Evolutionary conservation across 257 asterid genomes (phyloP).

Genomic region (Capsicum baccatum): DNA sequence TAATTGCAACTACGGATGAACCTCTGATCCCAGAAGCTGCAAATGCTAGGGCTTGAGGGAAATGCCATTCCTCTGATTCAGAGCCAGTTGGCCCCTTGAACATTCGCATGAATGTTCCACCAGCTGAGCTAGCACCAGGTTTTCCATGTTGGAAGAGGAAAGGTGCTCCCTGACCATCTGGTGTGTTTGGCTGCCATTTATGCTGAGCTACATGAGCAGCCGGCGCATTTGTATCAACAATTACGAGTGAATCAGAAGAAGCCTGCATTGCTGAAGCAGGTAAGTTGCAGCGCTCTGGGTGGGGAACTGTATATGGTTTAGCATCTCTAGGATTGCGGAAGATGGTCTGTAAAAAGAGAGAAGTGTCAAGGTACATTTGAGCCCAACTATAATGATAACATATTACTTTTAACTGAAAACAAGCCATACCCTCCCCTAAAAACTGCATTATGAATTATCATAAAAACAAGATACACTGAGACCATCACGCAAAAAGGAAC

Average conservation of each 20-base stretch:
- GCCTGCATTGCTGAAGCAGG: conserved; percentile 97
- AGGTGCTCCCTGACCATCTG: conserved; percentile 98
- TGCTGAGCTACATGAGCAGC: conserved; percentile 94
- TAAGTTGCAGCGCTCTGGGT: conserved; percentile 95
- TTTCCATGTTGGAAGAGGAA: conserved; percentile 95
- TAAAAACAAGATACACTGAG: neutral
- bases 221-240: conserved; percentile 82
- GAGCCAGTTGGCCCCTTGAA: conserved; percentile 75
- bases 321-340: conserved; percentile 90
- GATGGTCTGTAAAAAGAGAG: conserved; percentile 66
- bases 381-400: neutral
- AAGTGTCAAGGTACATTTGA: neutral
- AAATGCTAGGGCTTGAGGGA: conserved; percentile 88
- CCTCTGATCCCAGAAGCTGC: conserved; percentile 85
- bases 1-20: conserved; percentile 73
- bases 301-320: conserved; percentile 77
- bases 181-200: conserved; percentile 99
- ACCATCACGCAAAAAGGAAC: conserved; percentile 7
- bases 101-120: conserved; percentile 96
- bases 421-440: neutral
- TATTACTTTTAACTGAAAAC: conserved; percentile 20
- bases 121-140: conserved; percentile 69
- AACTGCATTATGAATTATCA: neutral
- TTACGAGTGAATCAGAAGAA: conserved; percentile 81
- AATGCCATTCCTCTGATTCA: conserved; percentile 78